These are phyloP conservation scores for Heterobasidion occidentale DNA, from an alignment of 1,284 basidiomycete genomes.

Conservation along the genomic window DNA sequence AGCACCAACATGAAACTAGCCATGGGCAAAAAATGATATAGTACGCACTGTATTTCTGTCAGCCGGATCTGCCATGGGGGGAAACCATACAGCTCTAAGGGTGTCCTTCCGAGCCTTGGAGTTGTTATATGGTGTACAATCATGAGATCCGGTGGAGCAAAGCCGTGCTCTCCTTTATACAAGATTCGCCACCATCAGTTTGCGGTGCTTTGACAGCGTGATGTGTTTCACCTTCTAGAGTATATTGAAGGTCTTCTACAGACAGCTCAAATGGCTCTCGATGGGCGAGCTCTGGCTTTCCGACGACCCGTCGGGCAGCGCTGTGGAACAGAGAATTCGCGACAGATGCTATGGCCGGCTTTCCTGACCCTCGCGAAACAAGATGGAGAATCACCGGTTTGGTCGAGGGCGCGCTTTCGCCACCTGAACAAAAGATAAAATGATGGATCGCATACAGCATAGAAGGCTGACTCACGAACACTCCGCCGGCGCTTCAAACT, in stretches of 20 bases:
- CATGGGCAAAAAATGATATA: neutral
- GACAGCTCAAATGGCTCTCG: constrained; percentile 25
- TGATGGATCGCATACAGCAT: too few species aligned
- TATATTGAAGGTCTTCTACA: constrained; percentile 35
- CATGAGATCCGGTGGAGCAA: constrained; percentile 67
- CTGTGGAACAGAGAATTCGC: constrained; percentile 12
- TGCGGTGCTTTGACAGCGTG: constrained; percentile 17
- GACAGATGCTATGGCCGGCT: constrained; percentile 26
- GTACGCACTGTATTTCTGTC: constrained; percentile 66
- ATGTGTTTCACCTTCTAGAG: constrained; percentile 48
- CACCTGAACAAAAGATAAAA: neutral
- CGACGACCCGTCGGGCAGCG: neutral
- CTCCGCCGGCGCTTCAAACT: neutral
- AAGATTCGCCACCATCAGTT: neutral
- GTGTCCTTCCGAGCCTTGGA: constrained; percentile 26
- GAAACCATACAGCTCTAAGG: constrained; percentile 62
- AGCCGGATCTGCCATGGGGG: constrained; percentile 75
- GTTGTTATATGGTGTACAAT: constrained; percentile 54
- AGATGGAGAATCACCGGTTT: constrained; percentile 23
- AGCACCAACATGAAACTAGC: neutral
- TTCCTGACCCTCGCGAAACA: constrained; percentile 27
- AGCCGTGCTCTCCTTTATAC: constrained; percentile 29
- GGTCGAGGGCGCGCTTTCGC: neutral
- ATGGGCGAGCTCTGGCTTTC: constrained; percentile 5
- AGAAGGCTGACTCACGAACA: neutral